Percentiles rank a stretch among this genome's conserved stretches.
Evolutionary conservation across 1,284 basidiomycete species (phyloP).

Genomic region (Paramarasmius palmivorus): DNA sequence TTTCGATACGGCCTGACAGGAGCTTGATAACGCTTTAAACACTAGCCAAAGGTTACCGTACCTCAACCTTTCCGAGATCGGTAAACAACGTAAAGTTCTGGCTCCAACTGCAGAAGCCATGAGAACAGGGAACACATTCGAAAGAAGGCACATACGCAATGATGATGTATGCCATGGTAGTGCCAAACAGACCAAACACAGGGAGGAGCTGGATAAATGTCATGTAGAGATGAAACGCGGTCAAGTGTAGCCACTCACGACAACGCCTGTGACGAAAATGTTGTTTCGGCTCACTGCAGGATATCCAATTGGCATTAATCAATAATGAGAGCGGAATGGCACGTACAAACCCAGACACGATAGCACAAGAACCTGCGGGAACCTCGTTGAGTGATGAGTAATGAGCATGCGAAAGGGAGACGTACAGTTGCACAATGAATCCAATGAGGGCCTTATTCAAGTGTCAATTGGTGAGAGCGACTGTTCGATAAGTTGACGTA

Average conservation of each 20-base stretch:
- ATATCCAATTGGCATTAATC: neutral
- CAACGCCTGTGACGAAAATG: neutral
- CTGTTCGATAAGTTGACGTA: neutral
- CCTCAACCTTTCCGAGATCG: neutral
- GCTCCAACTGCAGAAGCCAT: neutral
- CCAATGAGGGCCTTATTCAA: slow-evolving; percentile 8
- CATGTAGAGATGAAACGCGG: neutral
- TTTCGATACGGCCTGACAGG: slow-evolving; percentile 7
- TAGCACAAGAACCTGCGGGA: slow-evolving; percentile 11
- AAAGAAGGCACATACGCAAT: too few species aligned
- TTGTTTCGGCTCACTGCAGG: slow-evolving; percentile 12
- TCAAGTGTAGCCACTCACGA: slow-evolving; percentile 1
- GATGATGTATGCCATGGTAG: neutral
- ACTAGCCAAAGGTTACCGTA: neutral
- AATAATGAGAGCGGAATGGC: too few species aligned
- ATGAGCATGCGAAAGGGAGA: neutral
- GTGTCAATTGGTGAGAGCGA: neutral
- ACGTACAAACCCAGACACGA: slow-evolving; percentile 14
- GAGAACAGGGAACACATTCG: too few species aligned
- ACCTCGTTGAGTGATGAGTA: neutral
- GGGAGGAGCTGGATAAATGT: neutral
- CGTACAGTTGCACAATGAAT: slow-evolving; percentile 9
- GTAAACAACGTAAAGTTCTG: neutral
- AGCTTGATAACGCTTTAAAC: neutral
- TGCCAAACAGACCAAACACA: neutral